Percentiles rank a stretch among this genome's conserved stretches.
Evolutionary conservation across 345 rosid species (phyloP).

Genomic region (Aethionema arabicum): DNA sequence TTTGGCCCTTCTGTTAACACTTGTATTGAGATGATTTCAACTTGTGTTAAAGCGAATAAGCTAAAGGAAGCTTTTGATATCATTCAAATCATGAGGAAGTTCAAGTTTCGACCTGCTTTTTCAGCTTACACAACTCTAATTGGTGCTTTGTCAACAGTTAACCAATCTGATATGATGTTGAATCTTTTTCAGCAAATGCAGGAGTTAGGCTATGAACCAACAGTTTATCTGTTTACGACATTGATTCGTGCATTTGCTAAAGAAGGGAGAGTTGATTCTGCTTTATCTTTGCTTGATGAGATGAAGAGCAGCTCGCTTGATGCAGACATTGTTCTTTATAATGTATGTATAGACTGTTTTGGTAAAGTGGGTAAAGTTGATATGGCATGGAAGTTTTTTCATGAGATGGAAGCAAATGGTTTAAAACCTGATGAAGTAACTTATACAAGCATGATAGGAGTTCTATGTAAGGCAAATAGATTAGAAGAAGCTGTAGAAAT

Average conservation of each 20-base stretch:
- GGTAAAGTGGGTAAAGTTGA: constrained; percentile 91
- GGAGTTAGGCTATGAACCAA: constrained; percentile 89
- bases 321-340: constrained; percentile 86
- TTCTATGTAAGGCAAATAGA: constrained; percentile 77
- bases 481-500: constrained; percentile 81
- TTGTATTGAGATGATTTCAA: constrained; percentile 57
- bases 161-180: constrained; percentile 69
- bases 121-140: constrained; percentile 88
- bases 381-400: constrained; percentile 98
- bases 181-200: constrained; percentile 89
- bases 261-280: constrained; percentile 79
- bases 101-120: constrained; percentile 88
- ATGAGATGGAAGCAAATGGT: constrained; percentile 73
- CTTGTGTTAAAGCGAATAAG: constrained; percentile 61
- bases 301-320: constrained; percentile 74
- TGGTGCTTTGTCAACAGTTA: constrained; percentile 67
- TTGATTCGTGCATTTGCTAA: constrained; percentile 77
- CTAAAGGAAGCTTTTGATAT: constrained; percentile 74
- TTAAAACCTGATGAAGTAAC: constrained; percentile 88
- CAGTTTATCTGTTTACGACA: constrained; percentile 81
- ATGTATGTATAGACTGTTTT: constrained; percentile 92
- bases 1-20: constrained; percentile 61
- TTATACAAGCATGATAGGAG: constrained; percentile 85
- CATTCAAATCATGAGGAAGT: constrained; percentile 79
- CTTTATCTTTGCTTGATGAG: constrained; percentile 84